phyloP scores from a whole-genome alignment of 2,329 filamentous ascomycete genomes.

The Corynespora cassiicola region DNA sequence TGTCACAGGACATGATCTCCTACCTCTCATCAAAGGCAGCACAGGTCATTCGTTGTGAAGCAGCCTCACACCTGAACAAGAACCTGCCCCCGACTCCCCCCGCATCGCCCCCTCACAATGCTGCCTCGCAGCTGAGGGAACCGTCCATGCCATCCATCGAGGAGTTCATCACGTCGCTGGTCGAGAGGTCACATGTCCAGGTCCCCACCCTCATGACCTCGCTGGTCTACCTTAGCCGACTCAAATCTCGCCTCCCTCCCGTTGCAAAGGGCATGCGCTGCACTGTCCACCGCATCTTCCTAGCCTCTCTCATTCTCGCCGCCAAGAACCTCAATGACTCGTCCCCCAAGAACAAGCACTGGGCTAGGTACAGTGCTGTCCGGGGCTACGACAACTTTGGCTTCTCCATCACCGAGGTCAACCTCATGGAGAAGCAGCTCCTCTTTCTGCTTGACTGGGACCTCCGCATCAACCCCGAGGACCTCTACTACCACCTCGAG shows the following conservation, averaged over 20 bases:
- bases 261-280: constrained; percentile 96
- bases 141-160: constrained; percentile 76
- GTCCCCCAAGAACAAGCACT: constrained; percentile 99
- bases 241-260: constrained; percentile 84
- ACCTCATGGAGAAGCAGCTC: constrained; percentile 99
- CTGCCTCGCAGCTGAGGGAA: constrained; percentile 56
- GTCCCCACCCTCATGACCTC: constrained; percentile 97
- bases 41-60: constrained; percentile 81
- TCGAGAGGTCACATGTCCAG: constrained; percentile 93
- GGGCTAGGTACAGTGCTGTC: constrained; percentile 90
- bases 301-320: constrained; percentile 81
- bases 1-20: constrained; percentile 76
- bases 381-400: constrained; percentile 77
- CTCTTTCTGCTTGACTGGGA: constrained; percentile 96
- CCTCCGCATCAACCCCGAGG: constrained; percentile 80
- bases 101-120: constrained; percentile 62
- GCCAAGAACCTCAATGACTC: constrained; percentile 99
- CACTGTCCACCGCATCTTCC: constrained; percentile 97
- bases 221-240: constrained; percentile 86
- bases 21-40: constrained; percentile 77
- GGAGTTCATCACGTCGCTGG: constrained; percentile 89
- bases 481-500: constrained; percentile 87
- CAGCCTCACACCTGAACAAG: constrained; percentile 50
- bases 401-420: constrained; percentile 94
- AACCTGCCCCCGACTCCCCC: constrained; percentile 65